These are phyloP conservation scores for Suzukiozyma palmioleophila DNA, from an alignment of 1,139 yeast species.

Conservation along the genomic window DNA sequence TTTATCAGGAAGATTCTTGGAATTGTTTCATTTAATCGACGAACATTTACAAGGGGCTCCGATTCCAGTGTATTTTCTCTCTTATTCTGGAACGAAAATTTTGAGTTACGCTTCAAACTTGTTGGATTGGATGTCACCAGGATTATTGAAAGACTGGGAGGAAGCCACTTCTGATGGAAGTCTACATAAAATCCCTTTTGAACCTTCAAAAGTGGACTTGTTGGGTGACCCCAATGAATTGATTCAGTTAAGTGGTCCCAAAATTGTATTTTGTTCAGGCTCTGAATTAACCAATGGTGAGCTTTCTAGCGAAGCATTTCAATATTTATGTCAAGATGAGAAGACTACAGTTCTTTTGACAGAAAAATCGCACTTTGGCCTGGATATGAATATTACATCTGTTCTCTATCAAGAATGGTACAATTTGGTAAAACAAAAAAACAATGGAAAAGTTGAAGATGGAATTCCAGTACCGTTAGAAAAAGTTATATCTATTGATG, in stretches of 20 bases:
- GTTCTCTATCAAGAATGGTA: conserved; percentile 58
- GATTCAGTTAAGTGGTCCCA: conserved; percentile 58
- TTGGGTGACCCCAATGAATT: conserved; percentile 56
- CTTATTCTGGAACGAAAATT: conserved; percentile 77
- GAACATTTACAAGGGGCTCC: conserved; percentile 51
- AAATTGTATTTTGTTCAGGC: conserved; percentile 79
- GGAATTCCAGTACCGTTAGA: conserved; percentile 57
- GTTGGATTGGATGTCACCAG: conserved; percentile 93
- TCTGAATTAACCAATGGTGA: conserved; percentile 65
- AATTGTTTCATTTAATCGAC: conserved; percentile 69
- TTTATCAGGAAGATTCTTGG: conserved; percentile 79
- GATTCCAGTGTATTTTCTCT: conserved; percentile 68
- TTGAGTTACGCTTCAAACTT: conserved; percentile 81
- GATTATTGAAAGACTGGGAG: conserved; percentile 80
- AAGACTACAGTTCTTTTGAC: conserved; percentile 71
- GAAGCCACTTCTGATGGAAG: conserved; percentile 23
- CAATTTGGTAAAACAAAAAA: conserved; percentile 30
- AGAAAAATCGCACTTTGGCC: conserved; percentile 44
- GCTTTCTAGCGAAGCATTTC: conserved; percentile 52
- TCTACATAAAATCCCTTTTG: conserved; percentile 57
- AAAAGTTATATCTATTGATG: conserved; percentile 25
- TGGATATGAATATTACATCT: conserved; percentile 24
- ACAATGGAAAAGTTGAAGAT: conserved; percentile 44
- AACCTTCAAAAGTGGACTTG: conserved; percentile 58
- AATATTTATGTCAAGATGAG: conserved; percentile 57